These are phyloP conservation scores for Mimosa bimucronata DNA, from an alignment of 306 rosid species.

Conservation along the genomic window DNA sequence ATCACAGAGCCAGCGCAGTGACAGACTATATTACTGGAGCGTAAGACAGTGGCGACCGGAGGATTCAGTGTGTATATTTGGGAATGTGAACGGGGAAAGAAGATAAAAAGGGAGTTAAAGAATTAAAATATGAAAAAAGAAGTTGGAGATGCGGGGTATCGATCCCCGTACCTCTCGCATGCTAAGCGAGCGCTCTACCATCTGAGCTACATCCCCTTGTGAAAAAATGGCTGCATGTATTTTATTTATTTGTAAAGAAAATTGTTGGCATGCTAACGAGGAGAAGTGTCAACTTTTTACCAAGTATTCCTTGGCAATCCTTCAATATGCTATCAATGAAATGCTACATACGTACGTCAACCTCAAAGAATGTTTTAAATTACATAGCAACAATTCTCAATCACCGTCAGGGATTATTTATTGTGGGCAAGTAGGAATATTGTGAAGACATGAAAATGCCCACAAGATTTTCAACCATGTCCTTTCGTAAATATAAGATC, in stretches of 20 bases:
- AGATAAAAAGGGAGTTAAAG: neutral
- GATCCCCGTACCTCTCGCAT: conserved; percentile 80
- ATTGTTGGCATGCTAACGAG: no score
- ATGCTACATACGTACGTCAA: neutral
- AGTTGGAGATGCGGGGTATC: conserved; percentile 70
- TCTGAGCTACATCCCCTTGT: conserved; percentile 64
- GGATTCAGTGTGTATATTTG: no score
- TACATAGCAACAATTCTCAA: neutral
- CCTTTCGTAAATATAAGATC: no score
- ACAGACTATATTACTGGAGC: neutral
- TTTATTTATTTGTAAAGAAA: no score
- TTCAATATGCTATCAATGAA: neutral
- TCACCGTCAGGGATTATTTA: neutral
- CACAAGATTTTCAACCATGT: no score
- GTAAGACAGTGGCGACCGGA: neutral
- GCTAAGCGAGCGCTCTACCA: conserved; percentile 89
- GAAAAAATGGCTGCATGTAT: no score
- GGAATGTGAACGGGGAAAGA: neutral
- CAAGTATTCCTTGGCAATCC: neutral
- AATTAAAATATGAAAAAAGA: no score
- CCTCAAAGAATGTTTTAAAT: neutral
- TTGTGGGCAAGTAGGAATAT: neutral
- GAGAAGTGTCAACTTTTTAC: no score
- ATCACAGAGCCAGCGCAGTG: neutral
- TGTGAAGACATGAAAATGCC: neutral